These are phyloP conservation scores for Claviceps arundinis DNA, from an alignment of 2,329 filamentous ascomycete species.

Conservation along the genomic window DNA sequence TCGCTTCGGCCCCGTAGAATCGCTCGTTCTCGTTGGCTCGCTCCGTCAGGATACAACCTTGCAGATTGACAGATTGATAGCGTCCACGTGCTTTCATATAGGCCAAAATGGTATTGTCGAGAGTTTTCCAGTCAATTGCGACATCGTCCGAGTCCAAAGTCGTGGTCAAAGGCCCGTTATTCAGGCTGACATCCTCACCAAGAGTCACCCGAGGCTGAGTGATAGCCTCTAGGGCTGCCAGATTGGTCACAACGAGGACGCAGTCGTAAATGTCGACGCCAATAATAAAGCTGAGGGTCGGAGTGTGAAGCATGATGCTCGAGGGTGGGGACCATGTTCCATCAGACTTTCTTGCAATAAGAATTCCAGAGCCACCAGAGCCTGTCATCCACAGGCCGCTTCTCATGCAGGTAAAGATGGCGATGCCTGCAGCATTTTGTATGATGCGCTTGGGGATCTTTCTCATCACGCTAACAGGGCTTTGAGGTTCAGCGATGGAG, in stretches of 20 bases:
- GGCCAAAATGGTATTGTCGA: constrained; percentile 41
- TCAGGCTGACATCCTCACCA: constrained; percentile 66
- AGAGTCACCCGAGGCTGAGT: constrained; percentile 67
- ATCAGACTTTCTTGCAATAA: constrained; percentile 72
- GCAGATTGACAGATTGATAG: constrained; percentile 39
- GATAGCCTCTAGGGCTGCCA: constrained; percentile 72
- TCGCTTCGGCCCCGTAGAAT: constrained; percentile 38
- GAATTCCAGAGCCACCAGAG: constrained; percentile 76
- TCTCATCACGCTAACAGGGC: constrained; percentile 45
- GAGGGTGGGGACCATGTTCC: constrained; percentile 87
- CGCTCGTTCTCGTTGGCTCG: constrained; percentile 46
- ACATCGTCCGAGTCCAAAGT: constrained; percentile 37
- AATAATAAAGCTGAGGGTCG: constrained; percentile 76
- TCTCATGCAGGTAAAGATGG: constrained; percentile 92
- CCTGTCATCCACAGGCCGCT: constrained; percentile 86
- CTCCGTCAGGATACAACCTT: constrained; percentile 43
- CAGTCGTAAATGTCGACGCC: constrained; percentile 95
- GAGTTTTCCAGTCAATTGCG: constrained; percentile 36
- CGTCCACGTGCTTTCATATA: constrained; percentile 47
- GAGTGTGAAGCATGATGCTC: constrained; percentile 80
- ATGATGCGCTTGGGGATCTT: constrained; percentile 82
- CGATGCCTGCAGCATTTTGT: constrained; percentile 76
- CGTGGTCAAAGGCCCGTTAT: constrained; percentile 56
- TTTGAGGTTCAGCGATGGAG: constrained; percentile 24
- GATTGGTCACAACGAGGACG: constrained; percentile 81